Evolutionary conservation across 1,284 basidiomycete species (phyloP), one percentile per base, ranked within the genome.

Genomic region (Marasmius tenuissimus): DNA sequence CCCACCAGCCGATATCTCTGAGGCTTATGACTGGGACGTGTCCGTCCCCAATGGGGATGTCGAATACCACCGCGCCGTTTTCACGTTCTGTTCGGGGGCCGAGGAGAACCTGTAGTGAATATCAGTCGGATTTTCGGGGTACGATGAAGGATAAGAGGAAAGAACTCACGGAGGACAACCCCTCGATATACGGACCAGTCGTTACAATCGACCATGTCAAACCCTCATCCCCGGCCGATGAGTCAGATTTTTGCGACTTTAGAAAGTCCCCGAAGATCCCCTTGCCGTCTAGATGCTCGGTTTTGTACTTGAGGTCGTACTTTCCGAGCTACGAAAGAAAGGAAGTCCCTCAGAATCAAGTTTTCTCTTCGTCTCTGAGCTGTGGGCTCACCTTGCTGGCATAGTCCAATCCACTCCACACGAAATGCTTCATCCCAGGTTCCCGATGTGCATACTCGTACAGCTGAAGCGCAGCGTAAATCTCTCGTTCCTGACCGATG

Each of bases 331-430:
- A 59, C n/a, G n/a, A n/a, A n/a, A 57, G 12, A 22, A 27, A 27
- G 27, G 27, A n/a, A n/a, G n/a, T n/a, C n/a, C 11, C 18, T 40
- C 12, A 48, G 8, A 20, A 12, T 4, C 27, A 38, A 22, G 42
- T 53, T 22, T 49, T 34, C n/a, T 20, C 51, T 55, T 16, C 38
- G 39, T 35, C 12, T 40, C 12, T 34, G 40, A 14, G 50, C 20
- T 52, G 18, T 33, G 22, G 10, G 59, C 66, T 20, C 53, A 81
- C 81, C 75, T 81, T 82, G 60, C 71, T 72, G 7, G 70, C 68
- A 63, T 82, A 81, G 61, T 80, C 78, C 12, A 84, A 70, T 59
- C 72, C 78, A 65, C 79, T 81, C 78, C 78, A 84, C 37, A 84
- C 71, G 58, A 80, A 80, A 63, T 84, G 82, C 20, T 72, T 69